Evolutionary conservation across 2,329 filamentous ascomycete genomes (phyloP).

Genomic region (Trematosphaeria pertusa): DNA sequence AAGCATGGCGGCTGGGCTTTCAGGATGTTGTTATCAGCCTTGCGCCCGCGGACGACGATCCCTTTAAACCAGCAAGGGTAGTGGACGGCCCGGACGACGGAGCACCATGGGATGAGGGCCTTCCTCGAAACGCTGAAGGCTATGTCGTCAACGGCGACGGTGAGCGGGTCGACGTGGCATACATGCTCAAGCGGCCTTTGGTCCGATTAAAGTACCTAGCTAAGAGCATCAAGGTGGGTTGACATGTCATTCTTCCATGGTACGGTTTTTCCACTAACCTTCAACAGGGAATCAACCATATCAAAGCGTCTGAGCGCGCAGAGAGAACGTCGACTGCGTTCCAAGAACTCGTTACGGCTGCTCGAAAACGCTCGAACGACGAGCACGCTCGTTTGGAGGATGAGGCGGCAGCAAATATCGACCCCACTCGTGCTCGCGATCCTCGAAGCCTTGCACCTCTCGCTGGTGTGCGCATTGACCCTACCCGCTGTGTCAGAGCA

Average conservation of each 20-base stretch:
- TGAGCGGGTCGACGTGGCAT: conserved; percentile 92
- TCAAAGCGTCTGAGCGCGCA: conserved; percentile 63
- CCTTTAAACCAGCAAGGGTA: conserved; percentile 55
- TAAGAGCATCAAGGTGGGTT: conserved; percentile 76
- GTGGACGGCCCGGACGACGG: conserved; percentile 54
- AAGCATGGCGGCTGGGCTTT: conserved; percentile 90
- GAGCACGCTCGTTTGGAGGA: conserved; percentile 79
- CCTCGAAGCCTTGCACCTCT: conserved; percentile 77
- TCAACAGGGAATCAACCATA: conserved; percentile 62
- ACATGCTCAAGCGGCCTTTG: conserved; percentile 86
- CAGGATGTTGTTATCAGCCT: conserved; percentile 94
- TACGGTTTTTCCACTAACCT: conserved; percentile 37
- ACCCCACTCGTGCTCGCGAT: conserved; percentile 80
- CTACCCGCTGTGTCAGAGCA: conserved; percentile 81
- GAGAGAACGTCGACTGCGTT: conserved; percentile 68
- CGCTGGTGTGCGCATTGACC: conserved; percentile 74
- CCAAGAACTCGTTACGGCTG: conserved; percentile 76
- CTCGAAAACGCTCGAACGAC: conserved; percentile 75
- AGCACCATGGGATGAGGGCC: conserved; percentile 60
- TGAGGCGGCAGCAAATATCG: conserved; percentile 83
- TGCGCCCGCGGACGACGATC: conserved; percentile 72
- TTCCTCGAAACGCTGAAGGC: conserved; percentile 65
- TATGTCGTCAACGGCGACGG: conserved; percentile 75
- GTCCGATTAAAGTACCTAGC: conserved; percentile 86
- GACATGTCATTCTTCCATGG: not conserved